Base-by-base conservation (phyloP, 2,329 filamentous ascomycete genomes). In the Biscogniauxia marginata region DNA sequence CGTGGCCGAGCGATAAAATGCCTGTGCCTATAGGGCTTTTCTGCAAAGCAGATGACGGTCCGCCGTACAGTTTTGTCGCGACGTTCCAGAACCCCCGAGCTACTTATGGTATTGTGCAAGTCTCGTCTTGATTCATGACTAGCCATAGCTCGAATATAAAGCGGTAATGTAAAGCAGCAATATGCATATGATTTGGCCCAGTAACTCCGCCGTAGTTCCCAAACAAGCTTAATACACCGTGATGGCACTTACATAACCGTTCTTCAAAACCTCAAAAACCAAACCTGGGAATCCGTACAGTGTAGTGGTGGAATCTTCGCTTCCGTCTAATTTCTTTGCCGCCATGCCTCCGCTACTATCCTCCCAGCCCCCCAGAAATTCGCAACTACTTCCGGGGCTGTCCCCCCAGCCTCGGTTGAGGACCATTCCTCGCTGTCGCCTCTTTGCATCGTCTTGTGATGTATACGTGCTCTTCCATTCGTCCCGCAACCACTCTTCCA, bases 201-300 rank as follows among this genome's bases (percentile, higher is more conserved):
- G 13, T 16, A 39, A 39, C 30, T 11, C 30, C 30, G 30, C 9
- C 13, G n/a, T 39, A n/a, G 9, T 16, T 19, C 50, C 23, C 8
- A 34, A 34, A 25, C 6, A 13, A 48, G 6, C 34, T 83, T 71
- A 96, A 77, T 93, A 96, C 21, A 96, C 86, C 8, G 93, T 98
- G 71, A 98, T 79, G 22, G 90, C 89, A 73, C 91, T 96, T 21
- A 99, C 90, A 59, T 86, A 88, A 3, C 90, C 92, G 69, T 96
- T 97, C 84, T 90, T 93, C 72, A 98, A 75, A 23, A 99, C 93
- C 75, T 99, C 95, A 76, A 99, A 98, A 48, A 97, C 85, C 73
- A 98, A 76, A 0, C 95, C 93, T 0, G 95, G 93, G 68, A 97
- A 97, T 1, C 93, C 93, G 75, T 91, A 98, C 23, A 99, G 75